phyloP scores from a whole-genome alignment of 2,329 filamentous ascomycete species.

The Geosmithia flava region DNA sequence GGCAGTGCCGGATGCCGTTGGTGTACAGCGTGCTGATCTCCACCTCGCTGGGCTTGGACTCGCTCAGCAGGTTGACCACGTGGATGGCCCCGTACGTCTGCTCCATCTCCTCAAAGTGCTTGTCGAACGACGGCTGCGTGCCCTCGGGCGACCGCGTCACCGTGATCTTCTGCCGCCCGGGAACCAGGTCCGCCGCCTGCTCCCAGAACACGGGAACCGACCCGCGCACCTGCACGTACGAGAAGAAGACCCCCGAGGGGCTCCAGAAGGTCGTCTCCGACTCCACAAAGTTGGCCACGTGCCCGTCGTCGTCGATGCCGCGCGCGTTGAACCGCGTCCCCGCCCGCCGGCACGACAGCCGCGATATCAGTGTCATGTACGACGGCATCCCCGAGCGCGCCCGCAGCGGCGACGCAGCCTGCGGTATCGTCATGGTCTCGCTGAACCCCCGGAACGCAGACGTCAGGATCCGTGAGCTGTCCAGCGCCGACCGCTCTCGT shows the following conservation, averaged over 20 bases:
- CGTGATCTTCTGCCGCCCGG: constrained; percentile 88
- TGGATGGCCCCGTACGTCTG: constrained; percentile 82
- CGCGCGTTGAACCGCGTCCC: constrained; percentile 95
- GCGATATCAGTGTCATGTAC: constrained; percentile 77
- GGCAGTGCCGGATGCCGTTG: constrained; percentile 62
- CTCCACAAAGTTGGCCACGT: constrained; percentile 98
- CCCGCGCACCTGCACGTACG: constrained; percentile 84
- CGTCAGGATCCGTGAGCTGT: constrained; percentile 76
- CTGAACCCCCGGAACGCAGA: constrained; percentile 93
- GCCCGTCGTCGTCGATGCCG: constrained; percentile 93
- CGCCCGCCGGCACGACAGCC: constrained; percentile 79
- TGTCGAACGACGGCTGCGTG: constrained; percentile 88
- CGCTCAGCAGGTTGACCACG: constrained; percentile 87
- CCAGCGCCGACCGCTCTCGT: constrained; percentile 66
- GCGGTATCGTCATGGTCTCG: constrained; percentile 72
- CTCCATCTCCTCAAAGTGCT: constrained; percentile 83
- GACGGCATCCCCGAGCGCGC: constrained; percentile 63
- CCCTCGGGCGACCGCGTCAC: constrained; percentile 82
- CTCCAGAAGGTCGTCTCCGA: constrained; percentile 89
- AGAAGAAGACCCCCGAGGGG: constrained; percentile 68
- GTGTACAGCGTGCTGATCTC: constrained; percentile 74
- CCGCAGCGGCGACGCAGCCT: constrained; percentile 59
- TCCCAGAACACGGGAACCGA: constrained; percentile 98
- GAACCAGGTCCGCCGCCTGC: constrained; percentile 74
- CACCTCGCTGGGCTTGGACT: constrained; percentile 72